phyloP scores from a whole-genome alignment of 495 filamentous ascomycete species.

The Penicillium canariense region DNA sequence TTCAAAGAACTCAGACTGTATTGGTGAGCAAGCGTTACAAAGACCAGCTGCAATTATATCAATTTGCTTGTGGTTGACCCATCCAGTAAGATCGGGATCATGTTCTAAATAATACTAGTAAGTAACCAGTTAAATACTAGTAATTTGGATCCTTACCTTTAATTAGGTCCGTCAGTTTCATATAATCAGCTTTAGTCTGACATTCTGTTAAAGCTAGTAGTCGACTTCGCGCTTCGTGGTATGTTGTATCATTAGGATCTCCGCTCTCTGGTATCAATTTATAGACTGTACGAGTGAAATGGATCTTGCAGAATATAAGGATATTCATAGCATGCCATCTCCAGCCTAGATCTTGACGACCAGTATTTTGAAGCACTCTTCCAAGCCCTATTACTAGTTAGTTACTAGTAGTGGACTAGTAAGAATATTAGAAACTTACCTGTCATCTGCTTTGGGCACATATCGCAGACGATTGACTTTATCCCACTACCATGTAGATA shows the following conservation, averaged over 20 bases:
- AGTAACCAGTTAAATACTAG: no score
- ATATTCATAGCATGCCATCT: conserved; percentile 1
- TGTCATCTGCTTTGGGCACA: neutral
- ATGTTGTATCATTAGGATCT: neutral
- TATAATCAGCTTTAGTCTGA: no score
- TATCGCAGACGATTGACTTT: neutral
- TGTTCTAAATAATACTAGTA: no score
- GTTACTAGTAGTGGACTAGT: neutral
- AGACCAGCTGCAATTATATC: no score
- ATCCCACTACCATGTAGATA: neutral
- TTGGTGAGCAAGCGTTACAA: no score
- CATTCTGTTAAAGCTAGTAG: no score
- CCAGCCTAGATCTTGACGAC: neutral
- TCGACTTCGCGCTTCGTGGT: no score
- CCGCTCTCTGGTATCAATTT: neutral
- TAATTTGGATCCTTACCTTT: no score
- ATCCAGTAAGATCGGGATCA: no score
- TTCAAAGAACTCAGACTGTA: no score
- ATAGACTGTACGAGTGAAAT: neutral
- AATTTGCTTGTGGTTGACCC: no score
- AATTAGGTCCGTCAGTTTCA: no score
- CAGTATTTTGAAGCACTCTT: neutral
- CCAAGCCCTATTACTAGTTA: conserved; percentile 1
- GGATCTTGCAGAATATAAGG: neutral
- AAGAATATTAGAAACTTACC: neutral